A percentile compares a stretch with the other conserved stretches of the same genome.
These are phyloP conservation scores for Amaranthus tricolor DNA, from an alignment of 179 eudicot species.

Conservation along the genomic window DNA sequence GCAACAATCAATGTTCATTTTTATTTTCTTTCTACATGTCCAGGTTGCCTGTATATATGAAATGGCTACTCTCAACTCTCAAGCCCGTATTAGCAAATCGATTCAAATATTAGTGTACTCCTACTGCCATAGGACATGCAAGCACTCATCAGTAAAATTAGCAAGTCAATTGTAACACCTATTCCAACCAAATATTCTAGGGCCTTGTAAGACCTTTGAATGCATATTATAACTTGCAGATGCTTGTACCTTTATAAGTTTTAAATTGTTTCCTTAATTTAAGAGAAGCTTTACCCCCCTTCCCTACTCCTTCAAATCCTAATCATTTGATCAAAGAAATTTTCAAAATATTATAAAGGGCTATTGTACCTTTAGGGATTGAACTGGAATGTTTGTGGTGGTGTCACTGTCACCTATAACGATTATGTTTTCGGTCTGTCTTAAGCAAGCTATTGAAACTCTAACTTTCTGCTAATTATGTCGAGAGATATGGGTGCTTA, in stretches of 20 bases:
- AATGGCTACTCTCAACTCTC: conserved; percentile 79
- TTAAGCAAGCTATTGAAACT: conserved; percentile 5
- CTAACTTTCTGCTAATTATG: too few relatives aligned
- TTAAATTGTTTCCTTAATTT: neutral
- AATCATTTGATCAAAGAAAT: neutral
- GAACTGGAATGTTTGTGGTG: neutral
- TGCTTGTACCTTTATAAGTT: neutral
- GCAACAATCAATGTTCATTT: neutral
- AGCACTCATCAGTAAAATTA: conserved; percentile 88
- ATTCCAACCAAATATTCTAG: conserved; percentile 79
- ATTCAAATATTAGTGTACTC: conserved; percentile 10
- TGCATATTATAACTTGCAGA: conserved; percentile 3
- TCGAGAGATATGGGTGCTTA: neutral
- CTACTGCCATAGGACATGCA: conserved; percentile 79
- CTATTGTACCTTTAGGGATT: neutral
- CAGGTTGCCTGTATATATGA: conserved; percentile 99
- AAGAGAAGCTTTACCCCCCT: too few relatives aligned
- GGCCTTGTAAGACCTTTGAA: conserved; percentile 66
- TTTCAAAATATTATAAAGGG: neutral
- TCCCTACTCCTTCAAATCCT: neutral
- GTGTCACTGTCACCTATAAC: neutral
- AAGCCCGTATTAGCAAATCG: conserved; percentile 81
- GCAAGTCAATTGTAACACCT: conserved; percentile 88
- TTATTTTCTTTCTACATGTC: neutral
- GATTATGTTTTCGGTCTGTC: neutral